These are phyloP conservation scores for Xylaria sp. DNA, from an alignment of 2,329 filamentous ascomycete species.

Conservation along the genomic window DNA sequence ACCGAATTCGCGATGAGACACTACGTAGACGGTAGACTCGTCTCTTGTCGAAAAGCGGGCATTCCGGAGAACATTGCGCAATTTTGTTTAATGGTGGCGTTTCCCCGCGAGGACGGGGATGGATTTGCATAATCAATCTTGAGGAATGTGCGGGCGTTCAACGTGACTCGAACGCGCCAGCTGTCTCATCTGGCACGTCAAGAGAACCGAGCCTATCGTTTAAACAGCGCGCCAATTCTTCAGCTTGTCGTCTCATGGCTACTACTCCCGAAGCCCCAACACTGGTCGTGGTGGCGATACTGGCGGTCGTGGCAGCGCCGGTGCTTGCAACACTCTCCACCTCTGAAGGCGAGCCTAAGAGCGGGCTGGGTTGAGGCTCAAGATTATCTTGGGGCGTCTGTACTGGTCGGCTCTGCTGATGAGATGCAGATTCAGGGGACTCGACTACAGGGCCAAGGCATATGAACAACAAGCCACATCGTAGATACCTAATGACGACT, in stretches of 20 bases:
- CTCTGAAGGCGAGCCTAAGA: conserved; percentile 54
- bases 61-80: neutral
- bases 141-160: conserved; percentile 25
- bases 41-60: neutral
- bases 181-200: conserved; percentile 63
- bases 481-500: conserved; percentile 67
- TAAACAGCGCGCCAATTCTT: conserved; percentile 68
- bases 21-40: neutral
- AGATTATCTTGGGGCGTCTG: conserved; percentile 38
- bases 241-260: conserved; percentile 64
- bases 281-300: conserved; percentile 51
- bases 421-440: conserved; percentile 34
- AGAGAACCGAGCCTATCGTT: conserved; percentile 68
- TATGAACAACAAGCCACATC: conserved; percentile 70
- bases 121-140: neutral
- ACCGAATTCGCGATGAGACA: neutral
- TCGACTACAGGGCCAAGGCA: conserved; percentile 59
- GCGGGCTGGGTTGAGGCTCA: conserved; percentile 49
- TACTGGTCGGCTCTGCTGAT: conserved; percentile 41
- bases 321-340: conserved; percentile 60
- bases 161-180: conserved; percentile 42
- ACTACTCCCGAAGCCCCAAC: conserved; percentile 59
- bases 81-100: neutral
- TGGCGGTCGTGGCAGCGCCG: conserved; percentile 57
- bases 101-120: neutral